Evolutionary conservation across 805 yeast genomes (phyloP), one percentile per base, ranked within the genome.

Genomic region (Wickerhamiella qilinensis): DNA sequence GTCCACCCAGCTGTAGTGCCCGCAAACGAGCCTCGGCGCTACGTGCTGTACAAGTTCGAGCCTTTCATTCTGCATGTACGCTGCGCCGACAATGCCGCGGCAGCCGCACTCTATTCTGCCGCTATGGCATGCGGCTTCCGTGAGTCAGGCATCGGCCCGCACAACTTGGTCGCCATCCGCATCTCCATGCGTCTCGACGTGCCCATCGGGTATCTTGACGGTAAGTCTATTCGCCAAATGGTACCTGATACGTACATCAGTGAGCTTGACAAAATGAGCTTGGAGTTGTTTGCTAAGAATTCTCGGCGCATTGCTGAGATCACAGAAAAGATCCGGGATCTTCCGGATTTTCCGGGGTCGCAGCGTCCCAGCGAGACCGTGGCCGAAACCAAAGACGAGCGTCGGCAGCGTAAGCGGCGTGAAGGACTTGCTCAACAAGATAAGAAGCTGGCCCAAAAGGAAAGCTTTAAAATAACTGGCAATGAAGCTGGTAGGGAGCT

Each of bases 101-200:
- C 94, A 0, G 63, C 67, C n/a, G 58, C 57, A 30, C 55, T 84
- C 9, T 81, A 75, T 45, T 70, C 75, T 28, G 58, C 70, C 1
- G 93, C 93, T 0, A 77, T 83, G 82, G 67, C 69, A 2, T 77
- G 91, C 58, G 94, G 94, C 2, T 84, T 78, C 51, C 65, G 94
- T 50, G 94, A 84, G 55, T 69, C 82, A 22, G 94, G 94, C 1
- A 81, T 84, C 34, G 93, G 93, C 6, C 65, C 75, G 22, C 81
- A 83, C 49, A 71, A 73, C 47, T 64, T 77, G 11, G 93, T 84
- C 5, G 94, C 85, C 0, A 58, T 84, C 16, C 63, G 94, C 45
- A 78, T 73, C 32, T 74, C 83, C 3, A 74, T 84, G 41, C 71
- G 72, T 44, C 55, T 84, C 19, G 94, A 84, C 52, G 64, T 76